Evolutionary conservation across 805 yeast genomes (phyloP), one percentile per base, ranked within the genome.

Genomic region (Diddensiella caesifluorescens): DNA sequence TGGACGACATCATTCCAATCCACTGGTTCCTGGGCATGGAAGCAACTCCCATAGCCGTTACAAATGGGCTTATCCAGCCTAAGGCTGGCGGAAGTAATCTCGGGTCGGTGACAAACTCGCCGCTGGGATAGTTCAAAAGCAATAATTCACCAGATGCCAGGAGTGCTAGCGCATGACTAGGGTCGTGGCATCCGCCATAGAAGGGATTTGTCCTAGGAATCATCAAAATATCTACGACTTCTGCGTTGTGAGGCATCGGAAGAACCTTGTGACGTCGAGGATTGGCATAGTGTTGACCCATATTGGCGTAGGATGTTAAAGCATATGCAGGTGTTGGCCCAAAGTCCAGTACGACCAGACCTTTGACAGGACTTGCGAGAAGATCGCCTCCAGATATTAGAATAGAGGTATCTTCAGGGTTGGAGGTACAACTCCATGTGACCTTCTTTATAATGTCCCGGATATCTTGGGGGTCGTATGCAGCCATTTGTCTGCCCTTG

Each of bases 181-280:
- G 96, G 55, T 83, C 79, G 60, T 83, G 94, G 46, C 79, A 71
- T 0, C 96, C 95, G 29, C 70, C 69, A 61, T 84, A 88, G 60
- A 79, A 83, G 0, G 97, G 96, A 29, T 26, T 30, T 4, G 83
- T 75, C 47, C 70, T 63, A 26, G 83, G 72, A 50, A 90, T 54
- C 37, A 83, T 72, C 18, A 76, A 49, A 47, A 80, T 69, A 6
- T 65, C 62, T 13, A 75, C 62, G 3, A 69, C 62, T 5, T 30
- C 30, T n/a, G 48, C 44, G 5, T 61, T 51, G 6, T 71, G 69
- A 16, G 74, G 74, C 10, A 80, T 59, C 1, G 85, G 84, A 37
- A 79, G 64, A 5, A 75, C 64, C 44, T 70, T 70, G 47, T 77
- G 81, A 32, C 74, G 70, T 37, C 65, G 70, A 2, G 83, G 82